Percentiles rank a stretch among this genome's conserved stretches.
Evolutionary conservation across 176 grass and related monocot species (phyloP).

Genomic region (Carex littledalei): DNA sequence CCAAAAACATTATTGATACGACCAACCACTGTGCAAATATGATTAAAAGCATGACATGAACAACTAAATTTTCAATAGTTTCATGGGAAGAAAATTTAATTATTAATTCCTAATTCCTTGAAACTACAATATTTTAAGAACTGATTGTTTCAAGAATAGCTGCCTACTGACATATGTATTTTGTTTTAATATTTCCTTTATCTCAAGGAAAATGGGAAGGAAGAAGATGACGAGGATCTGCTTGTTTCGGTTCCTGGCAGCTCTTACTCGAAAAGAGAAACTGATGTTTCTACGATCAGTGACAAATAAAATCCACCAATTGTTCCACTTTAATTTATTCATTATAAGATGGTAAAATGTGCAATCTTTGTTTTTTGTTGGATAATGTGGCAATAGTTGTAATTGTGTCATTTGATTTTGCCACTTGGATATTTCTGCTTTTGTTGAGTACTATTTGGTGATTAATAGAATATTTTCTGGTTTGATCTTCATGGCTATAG

Average conservation of each 20-base stretch:
- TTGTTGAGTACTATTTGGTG: background rate
- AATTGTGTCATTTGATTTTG: constrained; percentile 7
- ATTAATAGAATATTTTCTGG: background rate
- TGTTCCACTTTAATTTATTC: constrained; percentile 1
- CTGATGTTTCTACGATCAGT: background rate
- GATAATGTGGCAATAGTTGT: constrained; percentile 4
- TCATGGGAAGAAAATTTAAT: too few relatives aligned
- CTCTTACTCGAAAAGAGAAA: constrained; percentile 45
- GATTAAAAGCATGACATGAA: too few relatives aligned
- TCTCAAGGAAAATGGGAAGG: constrained; percentile 30
- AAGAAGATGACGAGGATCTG: constrained; percentile 32
- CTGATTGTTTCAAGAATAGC: background rate
- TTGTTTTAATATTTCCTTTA: background rate
- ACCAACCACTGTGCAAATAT: too few relatives aligned
- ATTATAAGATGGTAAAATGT: background rate
- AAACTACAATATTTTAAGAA: background rate
- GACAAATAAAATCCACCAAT: background rate
- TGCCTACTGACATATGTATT: background rate
- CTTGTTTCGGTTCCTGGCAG: constrained; percentile 73
- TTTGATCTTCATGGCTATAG: background rate
- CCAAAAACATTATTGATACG: too few relatives aligned
- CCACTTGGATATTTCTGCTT: background rate
- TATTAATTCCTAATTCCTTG: too few relatives aligned
- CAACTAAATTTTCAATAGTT: too few relatives aligned
- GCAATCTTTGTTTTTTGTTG: background rate